Percentiles rank a stretch among this genome's conserved stretches.
phyloP scores from a whole-genome alignment of 108 stramenopile species.

The Cyclotella atomus region DNA sequence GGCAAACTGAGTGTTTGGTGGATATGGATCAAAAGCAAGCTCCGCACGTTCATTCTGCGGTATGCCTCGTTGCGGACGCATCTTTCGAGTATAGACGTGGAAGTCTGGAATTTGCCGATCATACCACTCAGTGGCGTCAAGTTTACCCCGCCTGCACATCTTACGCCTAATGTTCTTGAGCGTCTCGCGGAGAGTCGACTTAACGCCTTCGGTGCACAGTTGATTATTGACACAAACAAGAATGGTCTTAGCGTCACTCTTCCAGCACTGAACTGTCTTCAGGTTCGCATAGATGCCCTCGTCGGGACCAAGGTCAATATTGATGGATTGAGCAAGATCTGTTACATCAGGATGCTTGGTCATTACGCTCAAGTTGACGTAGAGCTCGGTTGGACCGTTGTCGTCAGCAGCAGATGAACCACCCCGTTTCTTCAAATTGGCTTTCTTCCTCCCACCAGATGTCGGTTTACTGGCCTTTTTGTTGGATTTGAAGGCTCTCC shows the following conservation, averaged over 20 bases:
- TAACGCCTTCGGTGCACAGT: no score
- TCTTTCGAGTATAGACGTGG: neutral
- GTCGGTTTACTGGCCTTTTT: neutral
- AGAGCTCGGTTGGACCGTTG: neutral
- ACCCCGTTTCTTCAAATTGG: neutral
- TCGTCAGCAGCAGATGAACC: neutral
- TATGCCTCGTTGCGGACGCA: neutral
- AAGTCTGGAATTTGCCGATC: neutral
- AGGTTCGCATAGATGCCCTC: neutral
- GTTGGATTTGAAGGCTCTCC: neutral
- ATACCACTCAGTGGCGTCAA: neutral
- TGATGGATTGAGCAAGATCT: neutral
- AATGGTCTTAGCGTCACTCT: neutral
- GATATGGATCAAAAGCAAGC: neutral
- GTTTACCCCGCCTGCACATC: neutral
- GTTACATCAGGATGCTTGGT: neutral
- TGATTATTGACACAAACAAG: neutral
- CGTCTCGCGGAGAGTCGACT: neutral
- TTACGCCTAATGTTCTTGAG: neutral
- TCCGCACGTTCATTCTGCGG: neutral
- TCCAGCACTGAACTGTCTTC: neutral
- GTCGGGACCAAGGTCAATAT: neutral
- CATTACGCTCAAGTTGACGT: neutral
- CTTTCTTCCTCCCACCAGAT: neutral
- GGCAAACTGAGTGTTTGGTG: neutral